Conservation (phyloP, 148 eudicot species). For the Persicaria maculosa region DNA sequence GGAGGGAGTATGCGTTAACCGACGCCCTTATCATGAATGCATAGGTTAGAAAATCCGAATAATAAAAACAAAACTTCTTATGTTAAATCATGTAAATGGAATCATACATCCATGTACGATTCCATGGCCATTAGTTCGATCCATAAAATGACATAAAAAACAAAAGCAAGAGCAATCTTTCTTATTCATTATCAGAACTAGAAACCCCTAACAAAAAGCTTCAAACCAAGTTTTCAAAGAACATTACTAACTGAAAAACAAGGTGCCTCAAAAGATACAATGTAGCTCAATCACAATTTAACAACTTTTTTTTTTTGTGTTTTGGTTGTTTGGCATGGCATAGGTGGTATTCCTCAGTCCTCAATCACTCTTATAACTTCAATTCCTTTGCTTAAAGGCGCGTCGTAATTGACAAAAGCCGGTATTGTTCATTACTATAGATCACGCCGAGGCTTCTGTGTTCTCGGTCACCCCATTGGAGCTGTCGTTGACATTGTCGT, state of each 20-base stretch:
- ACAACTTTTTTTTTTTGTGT: neutral
- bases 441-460: conserved; percentile 13
- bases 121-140: too few species aligned
- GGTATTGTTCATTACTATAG: neutral
- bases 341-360: neutral
- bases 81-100: too few species aligned
- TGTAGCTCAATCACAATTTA: conserved; percentile 1
- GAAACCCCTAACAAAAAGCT: neutral
- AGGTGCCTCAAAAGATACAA: neutral
- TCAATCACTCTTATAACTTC: too few species aligned
- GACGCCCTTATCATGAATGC: too few species aligned
- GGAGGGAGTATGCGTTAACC: too few species aligned
- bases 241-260: neutral
- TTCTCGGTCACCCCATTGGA: conserved; percentile 23
- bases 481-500: neutral
- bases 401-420: neutral
- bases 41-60: too few species aligned
- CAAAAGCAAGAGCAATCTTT: neutral
- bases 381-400: neutral
- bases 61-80: too few species aligned
- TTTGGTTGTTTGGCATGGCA: too few species aligned
- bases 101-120: too few species aligned
- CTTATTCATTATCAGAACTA: neutral
- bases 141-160: neutral
- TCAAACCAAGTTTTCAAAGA: neutral